Base-by-base conservation (phyloP, 2,329 filamentous ascomycete species). In the Paecilomyces sp. region DNA sequence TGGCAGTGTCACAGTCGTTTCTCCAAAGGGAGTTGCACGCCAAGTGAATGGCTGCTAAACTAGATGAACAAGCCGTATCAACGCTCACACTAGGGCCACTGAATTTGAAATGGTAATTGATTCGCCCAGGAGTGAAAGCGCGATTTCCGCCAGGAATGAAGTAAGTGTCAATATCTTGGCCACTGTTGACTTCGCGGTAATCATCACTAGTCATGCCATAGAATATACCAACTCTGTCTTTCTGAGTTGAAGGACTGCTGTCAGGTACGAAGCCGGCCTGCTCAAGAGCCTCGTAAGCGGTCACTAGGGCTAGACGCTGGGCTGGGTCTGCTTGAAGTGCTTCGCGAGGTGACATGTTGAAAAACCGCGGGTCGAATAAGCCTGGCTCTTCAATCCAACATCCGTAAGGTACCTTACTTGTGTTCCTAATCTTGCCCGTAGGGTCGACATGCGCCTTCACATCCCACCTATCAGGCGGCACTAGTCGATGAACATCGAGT, bases 41-140 rank as follows among this genome's bases (percentile, higher is more conserved):
- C 3, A 89, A 75, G 65, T 91, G 85, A 47, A 92, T 85, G 0
- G 88, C 86, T 1, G 88, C 86, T 7, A 89, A 79, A 63, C 85
- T 88, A 1, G 88, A 90, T 0, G 88, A 91, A 70, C 89, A 92
- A 4, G 89, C 89, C 12, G 88, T 91, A 65, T 92, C 89, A 54
- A 90, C 79, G 54, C 82, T 88, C 70, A 85, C 87, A 9, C 85
- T 88, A 0, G 88, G 88, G 0, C 89, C 89, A 34, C 80, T 84
- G 73, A 90, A 91, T 66, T 89, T 88, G 75, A 91, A 90, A 72
- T 86, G 87, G 72, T 91, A 91, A 73, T 90, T 85, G 70, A 91
- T 88, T 9, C 88, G 80, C 12, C 87, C 77, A 1, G 83, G 83
- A 2, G 79, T 82, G 61, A 87, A 87, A 3, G 84, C 83, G 60